Evolutionary conservation across 2,329 filamentous ascomycete genomes (phyloP).

Genomic region (Fusarium nodosum): DNA sequence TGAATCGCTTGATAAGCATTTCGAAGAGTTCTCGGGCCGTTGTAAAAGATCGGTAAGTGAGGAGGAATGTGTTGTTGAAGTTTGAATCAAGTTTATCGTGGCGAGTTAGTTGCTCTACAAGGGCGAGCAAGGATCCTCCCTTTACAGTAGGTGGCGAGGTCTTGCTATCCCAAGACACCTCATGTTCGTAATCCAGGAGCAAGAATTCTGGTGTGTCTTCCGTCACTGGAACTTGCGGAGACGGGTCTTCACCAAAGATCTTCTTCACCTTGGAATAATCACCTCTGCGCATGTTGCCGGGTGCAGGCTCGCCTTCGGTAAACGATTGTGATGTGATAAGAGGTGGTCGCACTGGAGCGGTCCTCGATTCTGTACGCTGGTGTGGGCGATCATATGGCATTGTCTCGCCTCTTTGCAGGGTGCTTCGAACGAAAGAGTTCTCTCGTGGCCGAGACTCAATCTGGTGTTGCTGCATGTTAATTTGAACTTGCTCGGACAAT

Average conservation of each 20-base stretch:
- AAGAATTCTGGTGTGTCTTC: constrained; percentile 89
- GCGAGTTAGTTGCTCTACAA: constrained; percentile 94
- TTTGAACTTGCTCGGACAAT: constrained; percentile 83
- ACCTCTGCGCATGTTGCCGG: constrained; percentile 69
- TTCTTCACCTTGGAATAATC: constrained; percentile 75
- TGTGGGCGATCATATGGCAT: constrained; percentile 70
- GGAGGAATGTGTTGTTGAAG: constrained; percentile 97
- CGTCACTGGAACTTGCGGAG: constrained; percentile 64
- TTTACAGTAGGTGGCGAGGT: constrained; percentile 81
- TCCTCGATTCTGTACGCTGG: constrained; percentile 68
- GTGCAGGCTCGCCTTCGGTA: constrained; percentile 68
- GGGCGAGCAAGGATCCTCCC: constrained; percentile 86
- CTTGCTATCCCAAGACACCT: constrained; percentile 92
- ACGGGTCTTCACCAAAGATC: constrained; percentile 75
- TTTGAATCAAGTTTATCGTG: constrained; percentile 95
- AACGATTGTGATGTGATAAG: constrained; percentile 73
- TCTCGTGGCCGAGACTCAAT: constrained; percentile 60
- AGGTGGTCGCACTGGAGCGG: constrained; percentile 60
- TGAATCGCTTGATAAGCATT: constrained; percentile 90
- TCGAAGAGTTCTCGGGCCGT: constrained; percentile 92
- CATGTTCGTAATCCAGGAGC: constrained; percentile 86
- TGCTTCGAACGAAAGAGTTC: constrained; percentile 63
- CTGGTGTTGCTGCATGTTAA: constrained; percentile 62
- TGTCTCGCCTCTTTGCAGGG: constrained; percentile 69
- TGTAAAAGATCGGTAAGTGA: constrained; percentile 97